Evolutionary conservation across 306 rosid genomes (phyloP), one percentile per base, ranked within the genome.

Genomic region (Sicyos edulis): DNA sequence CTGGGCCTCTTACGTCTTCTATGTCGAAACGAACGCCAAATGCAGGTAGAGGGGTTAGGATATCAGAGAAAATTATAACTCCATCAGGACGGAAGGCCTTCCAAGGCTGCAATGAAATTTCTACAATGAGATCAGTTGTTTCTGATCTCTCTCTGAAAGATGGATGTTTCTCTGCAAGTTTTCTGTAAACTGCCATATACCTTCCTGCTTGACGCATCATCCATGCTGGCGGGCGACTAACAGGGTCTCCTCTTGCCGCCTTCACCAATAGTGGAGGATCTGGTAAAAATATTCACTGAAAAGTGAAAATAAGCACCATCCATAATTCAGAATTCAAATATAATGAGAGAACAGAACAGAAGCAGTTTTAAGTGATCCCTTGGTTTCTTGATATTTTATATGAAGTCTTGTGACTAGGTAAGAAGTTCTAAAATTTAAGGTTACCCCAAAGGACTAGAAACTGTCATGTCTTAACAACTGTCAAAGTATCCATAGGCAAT

Each of bases 31-130:
- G 91, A 51, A 93, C 82, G 34, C 99, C 99, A 11, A 93, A 87
- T 16, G 99, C 96, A 26, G 99, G 99, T 51, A 93, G 87, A 78
- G 98, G 97, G 47, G 98, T 93, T 59, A 93, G 96, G 76, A 93
- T 93, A 77, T 93, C 97, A 1, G 99, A 93, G 88, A 93, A 93
- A 69, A 91, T 88, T 53, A 93, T 93, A 12, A 93, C 99, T 76
- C 99, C 99, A 58, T 93, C 99, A 16, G 97, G 99, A 79, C 78
- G 88, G 80, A 93, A 93, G 75, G 99, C 97, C 77, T 86, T 80
- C 97, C 99, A 93, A 62, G 99, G 99, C 95, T 93, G 99, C 96
- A 93, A 87, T 75, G 99, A 93, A 89, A 93, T 93, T 91, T 93
- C 92, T 78, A 93, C 97, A 73, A 93, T 90, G 84, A 93, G 97